Evolutionary conservation across 371 early-diverging fungal species (phyloP).

Genomic region (Mortierella sp.): DNA sequence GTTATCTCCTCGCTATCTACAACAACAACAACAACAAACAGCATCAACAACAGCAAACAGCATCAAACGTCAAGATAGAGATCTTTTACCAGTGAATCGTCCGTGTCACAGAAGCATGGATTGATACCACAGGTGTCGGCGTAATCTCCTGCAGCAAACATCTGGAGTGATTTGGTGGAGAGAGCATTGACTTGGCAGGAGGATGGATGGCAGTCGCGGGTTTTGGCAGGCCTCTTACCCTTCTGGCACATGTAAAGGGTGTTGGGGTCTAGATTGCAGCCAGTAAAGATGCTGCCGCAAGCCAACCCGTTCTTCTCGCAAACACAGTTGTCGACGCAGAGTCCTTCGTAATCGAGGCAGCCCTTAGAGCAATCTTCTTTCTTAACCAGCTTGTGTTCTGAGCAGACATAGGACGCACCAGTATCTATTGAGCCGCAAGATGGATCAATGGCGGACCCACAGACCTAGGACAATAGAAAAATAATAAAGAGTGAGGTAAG

Average conservation of each 20-base stretch:
- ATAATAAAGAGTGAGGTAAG: too few relatives aligned
- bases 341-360: neutral
- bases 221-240: neutral
- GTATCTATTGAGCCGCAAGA: neutral
- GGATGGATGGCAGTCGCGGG: slow-evolving; percentile 5
- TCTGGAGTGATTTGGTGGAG: neutral
- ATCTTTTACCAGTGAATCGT: neutral
- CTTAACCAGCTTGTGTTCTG: neutral
- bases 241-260: slow-evolving; percentile 13
- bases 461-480: neutral
- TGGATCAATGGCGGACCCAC: slow-evolving; percentile 13
- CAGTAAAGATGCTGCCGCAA: slow-evolving; percentile 16
- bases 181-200: neutral
- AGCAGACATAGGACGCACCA: slow-evolving; percentile 1
- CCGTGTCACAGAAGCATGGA: slow-evolving; percentile 18
- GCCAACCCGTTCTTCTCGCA: slow-evolving; percentile 12
- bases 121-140: slow-evolving; percentile 16
- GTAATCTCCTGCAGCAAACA: slow-evolving; percentile 5
- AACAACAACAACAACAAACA: neutral
- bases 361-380: neutral
- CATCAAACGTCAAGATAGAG: neutral
- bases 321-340: slow-evolving; percentile 12
- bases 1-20: too few relatives aligned
- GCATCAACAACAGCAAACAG: neutral
- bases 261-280: slow-evolving; percentile 3